Evolutionary conservation across 148 eudicot genomes (phyloP).

Genomic region (Chenopodium quinoa): DNA sequence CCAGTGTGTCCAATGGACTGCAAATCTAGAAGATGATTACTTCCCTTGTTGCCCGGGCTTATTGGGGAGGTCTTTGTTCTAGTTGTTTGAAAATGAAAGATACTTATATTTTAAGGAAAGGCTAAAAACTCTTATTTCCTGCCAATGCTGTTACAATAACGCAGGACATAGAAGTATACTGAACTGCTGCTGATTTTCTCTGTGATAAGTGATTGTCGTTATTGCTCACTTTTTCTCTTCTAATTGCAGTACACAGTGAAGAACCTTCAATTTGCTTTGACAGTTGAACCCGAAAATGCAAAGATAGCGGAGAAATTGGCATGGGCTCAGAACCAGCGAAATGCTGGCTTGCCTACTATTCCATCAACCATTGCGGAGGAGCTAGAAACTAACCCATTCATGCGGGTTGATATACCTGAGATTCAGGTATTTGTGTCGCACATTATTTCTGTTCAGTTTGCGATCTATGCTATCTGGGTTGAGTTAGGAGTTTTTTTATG

Average conservation of each 20-base stretch:
- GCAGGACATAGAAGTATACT: not conserved
- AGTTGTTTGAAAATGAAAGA: not conserved
- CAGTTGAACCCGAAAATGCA: conserved; percentile 80
- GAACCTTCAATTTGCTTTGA: conserved; percentile 90
- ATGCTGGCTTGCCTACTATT: conserved; percentile 65
- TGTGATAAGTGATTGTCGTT: conserved; percentile 7
- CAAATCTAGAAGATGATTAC: not conserved
- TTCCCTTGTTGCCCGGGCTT: not conserved
- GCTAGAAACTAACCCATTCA: conserved; percentile 81
- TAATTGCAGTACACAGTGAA: conserved; percentile 76
- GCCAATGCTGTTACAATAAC: not conserved
- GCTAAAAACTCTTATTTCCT: not conserved
- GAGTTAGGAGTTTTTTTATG: not conserved
- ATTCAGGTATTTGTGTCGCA: conserved; percentile 55
- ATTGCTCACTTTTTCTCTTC: conserved; percentile 4
- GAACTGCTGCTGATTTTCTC: not conserved
- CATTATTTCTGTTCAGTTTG: not conserved
- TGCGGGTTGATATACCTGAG: conserved; percentile 73
- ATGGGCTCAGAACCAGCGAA: conserved; percentile 80
- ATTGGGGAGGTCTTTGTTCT: not conserved
- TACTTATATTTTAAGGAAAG: not conserved
- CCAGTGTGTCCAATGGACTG: not conserved
- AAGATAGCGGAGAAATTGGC: conserved; percentile 53
- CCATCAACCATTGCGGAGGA: conserved; percentile 93
- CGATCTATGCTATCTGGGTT: not conserved